Base-by-base conservation (phyloP, 2,329 filamentous ascomycete species). In the Parafenestella ontariensis region DNA sequence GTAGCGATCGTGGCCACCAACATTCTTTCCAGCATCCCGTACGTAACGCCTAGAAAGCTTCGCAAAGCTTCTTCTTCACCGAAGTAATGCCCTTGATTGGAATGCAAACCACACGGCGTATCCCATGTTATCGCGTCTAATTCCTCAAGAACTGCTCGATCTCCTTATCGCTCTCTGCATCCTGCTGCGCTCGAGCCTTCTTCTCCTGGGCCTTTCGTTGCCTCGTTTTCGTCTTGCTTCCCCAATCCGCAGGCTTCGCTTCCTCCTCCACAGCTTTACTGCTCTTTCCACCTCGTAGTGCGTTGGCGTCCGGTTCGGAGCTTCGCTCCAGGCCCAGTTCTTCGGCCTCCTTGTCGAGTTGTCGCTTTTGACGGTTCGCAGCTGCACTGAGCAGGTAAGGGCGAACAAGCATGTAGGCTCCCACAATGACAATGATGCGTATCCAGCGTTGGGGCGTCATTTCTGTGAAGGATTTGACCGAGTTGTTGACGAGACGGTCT, bases 351-450 rank as follows among this genome's bases (percentile, higher is more conserved):
- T 76, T 81, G 65, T 88, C 86, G 69, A 89, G 81, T 70, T 88
- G 81, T 67, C 82, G 82, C 72, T 87, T 84, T 69, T 90, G 86
- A 59, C 82, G 76, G 66, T 84, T 85, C 56, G 82, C 85, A 64
- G 86, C 87, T 33, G 86, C 76, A 69, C 88, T 89, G 68, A 93
- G 82, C 46, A 93, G 75, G 72, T 91, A 92, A 0, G 90, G 90
- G 1, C 91, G 87, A 21, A 76, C 54, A 47, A 95, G 83, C 60
- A 87, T 71, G 79, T 94, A 96, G 50, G 85, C 87, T 66, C 91
- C 85, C 18, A 92, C 84, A 57, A 92, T 84, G 62, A 87, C 82
- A 62, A 91, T 76, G 53, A 95, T 82, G 43, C 91, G 89, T 65
- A 95, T 78, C 76, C 79, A 83, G 62, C 81, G 80, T 54, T 76